phyloP scores from a whole-genome alignment of 202 grass and related monocot genomes.

The Carex sylvatica region DNA sequence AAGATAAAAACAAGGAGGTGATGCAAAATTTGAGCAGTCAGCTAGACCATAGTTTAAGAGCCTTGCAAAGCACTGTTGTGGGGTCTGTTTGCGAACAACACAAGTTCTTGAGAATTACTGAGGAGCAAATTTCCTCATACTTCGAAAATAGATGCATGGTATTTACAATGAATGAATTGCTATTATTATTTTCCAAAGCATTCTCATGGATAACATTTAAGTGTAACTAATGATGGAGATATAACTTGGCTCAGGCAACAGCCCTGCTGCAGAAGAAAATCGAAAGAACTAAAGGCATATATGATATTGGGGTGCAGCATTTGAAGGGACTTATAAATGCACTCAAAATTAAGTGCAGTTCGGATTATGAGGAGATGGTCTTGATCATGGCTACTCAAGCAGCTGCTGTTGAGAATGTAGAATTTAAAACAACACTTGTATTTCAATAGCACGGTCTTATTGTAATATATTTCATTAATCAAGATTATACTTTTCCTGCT shows the following conservation, averaged over 20 bases:
- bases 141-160: conserved; percentile 65
- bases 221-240: conserved; percentile 22
- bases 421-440: background rate
- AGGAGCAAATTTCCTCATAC: conserved; percentile 52
- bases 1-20: conserved; percentile 56
- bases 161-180: conserved; percentile 16
- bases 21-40: conserved; percentile 51
- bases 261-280: conserved; percentile 55
- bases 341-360: conserved; percentile 36
- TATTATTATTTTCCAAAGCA: conserved; percentile 12
- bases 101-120: conserved; percentile 50
- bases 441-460: background rate
- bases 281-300: conserved; percentile 45
- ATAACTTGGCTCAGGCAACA: conserved; percentile 43
- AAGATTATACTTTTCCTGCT: conserved; percentile 21
- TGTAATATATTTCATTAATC: conserved; percentile 11
- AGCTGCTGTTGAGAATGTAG: conserved; percentile 61
- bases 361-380: conserved; percentile 49
- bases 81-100: conserved; percentile 57
- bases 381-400: conserved; percentile 45
- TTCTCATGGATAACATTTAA: background rate
- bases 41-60: conserved; percentile 48
- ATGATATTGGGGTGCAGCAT: conserved; percentile 46
- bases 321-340: conserved; percentile 48
- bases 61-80: conserved; percentile 50